A percentile compares a stretch with the other conserved stretches of the same genome.
Evolutionary conservation across 2,329 filamentous ascomycete species (phyloP).

Genomic region (Lomentospora prolificans): DNA sequence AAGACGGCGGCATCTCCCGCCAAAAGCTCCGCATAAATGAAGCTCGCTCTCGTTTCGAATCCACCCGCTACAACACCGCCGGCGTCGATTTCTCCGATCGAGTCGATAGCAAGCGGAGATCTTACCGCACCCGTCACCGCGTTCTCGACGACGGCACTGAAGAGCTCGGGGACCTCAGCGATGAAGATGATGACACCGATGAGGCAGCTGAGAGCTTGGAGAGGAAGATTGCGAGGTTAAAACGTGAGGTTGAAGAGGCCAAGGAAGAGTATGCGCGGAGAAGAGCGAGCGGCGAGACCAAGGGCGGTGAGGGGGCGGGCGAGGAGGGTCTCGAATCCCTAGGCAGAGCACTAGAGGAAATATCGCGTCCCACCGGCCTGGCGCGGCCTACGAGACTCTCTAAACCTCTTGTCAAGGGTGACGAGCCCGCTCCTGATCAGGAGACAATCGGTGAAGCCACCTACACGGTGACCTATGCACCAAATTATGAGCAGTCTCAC

Average conservation of each 20-base stretch:
- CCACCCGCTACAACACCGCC: slow-evolving; percentile 66
- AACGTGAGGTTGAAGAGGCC: slow-evolving; percentile 70
- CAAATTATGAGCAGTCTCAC: slow-evolving; percentile 56
- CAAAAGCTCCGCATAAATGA: slow-evolving; percentile 66
- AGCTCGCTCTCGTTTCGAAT: slow-evolving; percentile 68
- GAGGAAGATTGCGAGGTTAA: slow-evolving; percentile 70
- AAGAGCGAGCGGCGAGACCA: slow-evolving; percentile 33
- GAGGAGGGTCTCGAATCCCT: slow-evolving; percentile 52
- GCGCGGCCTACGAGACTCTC: background rate
- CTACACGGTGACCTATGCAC: slow-evolving; percentile 57
- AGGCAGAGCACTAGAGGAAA: slow-evolving; percentile 60
- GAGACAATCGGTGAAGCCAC: slow-evolving; percentile 29
- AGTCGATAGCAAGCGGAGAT: slow-evolving; percentile 70
- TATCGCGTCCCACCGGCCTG: slow-evolving; percentile 30
- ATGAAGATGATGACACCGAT: slow-evolving; percentile 45
- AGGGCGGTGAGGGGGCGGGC: slow-evolving; percentile 21
- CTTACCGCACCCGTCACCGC: slow-evolving; percentile 64
- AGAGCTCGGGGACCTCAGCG: slow-evolving; percentile 65
- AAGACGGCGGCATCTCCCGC: slow-evolving; percentile 60
- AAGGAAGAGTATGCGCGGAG: slow-evolving; percentile 51
- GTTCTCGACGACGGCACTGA: slow-evolving; percentile 53
- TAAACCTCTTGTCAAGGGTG: slow-evolving; percentile 5
- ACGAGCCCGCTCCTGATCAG: background rate
- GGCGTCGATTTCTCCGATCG: slow-evolving; percentile 86
- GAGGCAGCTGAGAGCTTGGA: slow-evolving; percentile 63